Evolutionary conservation across 768 basidiomycete species (phyloP).

Genomic region (Lactarius evosmus): DNA sequence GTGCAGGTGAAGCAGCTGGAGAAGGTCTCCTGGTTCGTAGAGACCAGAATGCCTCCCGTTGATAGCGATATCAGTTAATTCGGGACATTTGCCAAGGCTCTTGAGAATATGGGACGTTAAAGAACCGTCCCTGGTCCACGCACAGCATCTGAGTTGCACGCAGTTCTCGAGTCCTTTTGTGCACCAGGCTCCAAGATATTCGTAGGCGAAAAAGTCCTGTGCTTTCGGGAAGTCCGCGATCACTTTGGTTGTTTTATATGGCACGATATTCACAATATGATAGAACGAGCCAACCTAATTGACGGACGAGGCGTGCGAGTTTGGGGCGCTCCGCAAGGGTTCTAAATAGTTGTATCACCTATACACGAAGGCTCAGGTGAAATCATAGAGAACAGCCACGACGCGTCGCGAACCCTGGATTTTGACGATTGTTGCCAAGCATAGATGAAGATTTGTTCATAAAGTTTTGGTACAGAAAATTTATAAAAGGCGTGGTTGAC

Average conservation of each 20-base stretch:
- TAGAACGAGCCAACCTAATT: constrained; percentile 48
- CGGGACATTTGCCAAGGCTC: constrained; percentile 43
- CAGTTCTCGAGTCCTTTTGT: constrained; percentile 58
- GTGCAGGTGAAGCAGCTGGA: constrained; percentile 48
- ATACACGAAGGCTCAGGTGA: not conserved
- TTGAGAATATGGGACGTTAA: constrained; percentile 56
- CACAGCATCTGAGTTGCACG: constrained; percentile 55
- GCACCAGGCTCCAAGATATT: constrained; percentile 40
- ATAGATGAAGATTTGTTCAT: constrained; percentile 57
- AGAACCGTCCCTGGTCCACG: constrained; percentile 81
- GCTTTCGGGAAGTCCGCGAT: constrained; percentile 72
- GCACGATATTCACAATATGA: not conserved
- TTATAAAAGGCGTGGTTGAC: constrained; percentile 55
- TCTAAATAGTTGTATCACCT: constrained; percentile 61
- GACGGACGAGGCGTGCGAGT: constrained; percentile 55
- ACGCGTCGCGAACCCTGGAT: constrained; percentile 42
- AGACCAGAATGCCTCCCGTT: constrained; percentile 59
- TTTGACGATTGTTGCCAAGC: constrained; percentile 71
- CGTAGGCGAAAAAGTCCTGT: constrained; percentile 35
- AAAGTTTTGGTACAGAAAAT: constrained; percentile 52
- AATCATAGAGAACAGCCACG: not conserved
- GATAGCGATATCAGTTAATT: constrained; percentile 60
- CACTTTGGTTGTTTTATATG: constrained; percentile 40
- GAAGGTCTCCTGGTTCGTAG: constrained; percentile 53
- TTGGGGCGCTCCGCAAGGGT: constrained; percentile 54